A percentile compares a stretch with the other conserved stretches of the same genome.
Evolutionary conservation across 2,329 filamentous ascomycete species (phyloP).

Genomic region (Drechslerella coelobrocha): DNA sequence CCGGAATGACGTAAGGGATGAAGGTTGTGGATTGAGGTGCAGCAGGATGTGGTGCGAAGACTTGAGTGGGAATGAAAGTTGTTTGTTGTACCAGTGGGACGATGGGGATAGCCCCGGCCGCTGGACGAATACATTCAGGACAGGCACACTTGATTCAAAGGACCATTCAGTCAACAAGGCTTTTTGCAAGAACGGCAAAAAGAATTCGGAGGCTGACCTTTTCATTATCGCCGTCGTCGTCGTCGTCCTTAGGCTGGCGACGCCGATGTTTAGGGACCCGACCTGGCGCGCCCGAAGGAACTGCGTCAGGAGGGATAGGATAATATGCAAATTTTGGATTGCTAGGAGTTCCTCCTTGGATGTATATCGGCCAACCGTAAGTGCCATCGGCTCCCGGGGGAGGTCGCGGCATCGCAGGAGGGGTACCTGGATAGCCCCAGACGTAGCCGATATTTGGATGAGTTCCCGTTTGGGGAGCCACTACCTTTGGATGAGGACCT

Average conservation of each 20-base stretch:
- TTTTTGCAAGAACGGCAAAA: not conserved
- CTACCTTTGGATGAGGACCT: constrained; percentile 3
- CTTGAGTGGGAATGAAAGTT: constrained; percentile 24
- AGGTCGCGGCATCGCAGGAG: not conserved
- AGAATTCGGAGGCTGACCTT: constrained; percentile 7
- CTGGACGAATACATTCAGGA: constrained; percentile 20
- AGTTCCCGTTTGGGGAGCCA: not conserved
- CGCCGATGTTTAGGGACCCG: not conserved
- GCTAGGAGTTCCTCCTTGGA: constrained; percentile 35
- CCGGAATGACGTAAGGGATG: constrained; percentile 36
- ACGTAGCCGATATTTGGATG: constrained; percentile 10
- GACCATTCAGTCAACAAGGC: not conserved
- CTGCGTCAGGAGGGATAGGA: constrained; percentile 13
- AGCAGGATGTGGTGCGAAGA: constrained; percentile 8
- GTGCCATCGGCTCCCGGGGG: constrained; percentile 14
- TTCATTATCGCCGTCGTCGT: constrained; percentile 31
- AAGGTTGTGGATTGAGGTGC: constrained; percentile 37
- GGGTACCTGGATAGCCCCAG: constrained; percentile 19
- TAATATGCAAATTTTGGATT: constrained; percentile 41
- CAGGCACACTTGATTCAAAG: constrained; percentile 17
- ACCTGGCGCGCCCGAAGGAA: not conserved
- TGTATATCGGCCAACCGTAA: constrained; percentile 37
- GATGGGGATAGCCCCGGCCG: not conserved
- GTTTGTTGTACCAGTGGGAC: constrained; percentile 2
- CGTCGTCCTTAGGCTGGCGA: constrained; percentile 1